Evolutionary conservation across 2,329 filamentous ascomycete species (phyloP).

Genomic region (Fusarium xylarioides): DNA sequence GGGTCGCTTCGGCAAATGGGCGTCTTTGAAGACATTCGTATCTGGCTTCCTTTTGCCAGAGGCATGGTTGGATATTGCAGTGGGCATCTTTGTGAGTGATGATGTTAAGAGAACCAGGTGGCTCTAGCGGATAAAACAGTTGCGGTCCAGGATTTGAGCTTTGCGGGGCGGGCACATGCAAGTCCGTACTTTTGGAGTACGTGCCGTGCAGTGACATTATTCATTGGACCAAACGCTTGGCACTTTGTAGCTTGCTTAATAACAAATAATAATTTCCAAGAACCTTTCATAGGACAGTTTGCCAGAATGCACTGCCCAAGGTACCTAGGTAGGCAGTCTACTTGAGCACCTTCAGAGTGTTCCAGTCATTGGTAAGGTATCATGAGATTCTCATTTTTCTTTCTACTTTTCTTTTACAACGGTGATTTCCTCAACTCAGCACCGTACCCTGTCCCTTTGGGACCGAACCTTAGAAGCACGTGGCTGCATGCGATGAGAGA

Average conservation of each 20-base stretch:
- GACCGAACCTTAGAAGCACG: slow-evolving; percentile 2
- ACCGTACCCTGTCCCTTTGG: background rate
- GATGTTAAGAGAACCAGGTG: slow-evolving; percentile 14
- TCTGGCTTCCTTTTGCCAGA: slow-evolving; percentile 34
- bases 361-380: background rate
- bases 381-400: background rate
- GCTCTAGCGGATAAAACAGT: slow-evolving; percentile 29
- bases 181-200: background rate
- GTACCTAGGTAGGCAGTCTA: background rate
- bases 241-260: background rate
- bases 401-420: background rate
- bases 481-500: background rate
- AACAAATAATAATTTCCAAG: background rate
- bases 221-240: background rate
- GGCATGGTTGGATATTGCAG: slow-evolving; percentile 2
- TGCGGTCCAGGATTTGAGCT: slow-evolving; percentile 25
- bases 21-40: background rate
- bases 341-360: background rate
- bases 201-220: background rate
- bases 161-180: slow-evolving; percentile 29
- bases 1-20: background rate
- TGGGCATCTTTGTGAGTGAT: slow-evolving; percentile 26
- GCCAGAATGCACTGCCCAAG: background rate
- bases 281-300: background rate
- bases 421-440: background rate